phyloP scores from a whole-genome alignment of 805 yeast species.

The Lachancea dasiensis region DNA sequence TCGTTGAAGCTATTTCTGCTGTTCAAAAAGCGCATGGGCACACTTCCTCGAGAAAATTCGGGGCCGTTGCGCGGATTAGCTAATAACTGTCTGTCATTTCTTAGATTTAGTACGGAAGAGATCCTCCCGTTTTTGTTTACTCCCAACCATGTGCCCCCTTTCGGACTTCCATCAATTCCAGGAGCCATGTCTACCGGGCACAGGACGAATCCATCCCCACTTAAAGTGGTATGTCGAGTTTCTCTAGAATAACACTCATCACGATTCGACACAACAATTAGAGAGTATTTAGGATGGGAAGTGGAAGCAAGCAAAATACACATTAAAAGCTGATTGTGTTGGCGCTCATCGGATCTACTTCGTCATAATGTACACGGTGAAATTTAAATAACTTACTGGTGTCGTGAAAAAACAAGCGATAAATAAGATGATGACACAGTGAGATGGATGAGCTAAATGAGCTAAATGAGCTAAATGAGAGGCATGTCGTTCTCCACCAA shows the following conservation, averaged over 20 bases:
- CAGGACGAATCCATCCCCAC: conserved; percentile 35
- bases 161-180: conserved; percentile 36
- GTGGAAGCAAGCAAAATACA: conserved; percentile 70
- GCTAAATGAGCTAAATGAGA: no score
- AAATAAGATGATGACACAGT: no score
- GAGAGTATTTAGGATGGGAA: conserved; percentile 65
- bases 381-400: no score
- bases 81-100: conserved; percentile 40
- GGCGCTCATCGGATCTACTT: no score
- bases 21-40: conserved; percentile 37
- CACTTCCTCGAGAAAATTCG: conserved; percentile 38
- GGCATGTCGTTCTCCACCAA: neutral
- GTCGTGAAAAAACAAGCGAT: no score
- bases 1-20: conserved; percentile 16
- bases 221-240: conserved; percentile 51
- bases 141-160: conserved; percentile 92
- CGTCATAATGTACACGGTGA: no score
- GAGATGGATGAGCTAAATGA: no score
- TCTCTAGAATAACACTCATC: conserved; percentile 79
- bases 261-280: conserved; percentile 73
- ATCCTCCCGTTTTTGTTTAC: conserved; percentile 51
- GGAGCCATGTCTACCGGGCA: conserved; percentile 68
- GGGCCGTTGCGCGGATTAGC: conserved; percentile 16
- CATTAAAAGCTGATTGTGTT: no score
- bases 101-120: conserved; percentile 69